Base-by-base conservation (phyloP, 192 early-diverging fungal genomes). In the Blastocladiella britannica region DNA sequence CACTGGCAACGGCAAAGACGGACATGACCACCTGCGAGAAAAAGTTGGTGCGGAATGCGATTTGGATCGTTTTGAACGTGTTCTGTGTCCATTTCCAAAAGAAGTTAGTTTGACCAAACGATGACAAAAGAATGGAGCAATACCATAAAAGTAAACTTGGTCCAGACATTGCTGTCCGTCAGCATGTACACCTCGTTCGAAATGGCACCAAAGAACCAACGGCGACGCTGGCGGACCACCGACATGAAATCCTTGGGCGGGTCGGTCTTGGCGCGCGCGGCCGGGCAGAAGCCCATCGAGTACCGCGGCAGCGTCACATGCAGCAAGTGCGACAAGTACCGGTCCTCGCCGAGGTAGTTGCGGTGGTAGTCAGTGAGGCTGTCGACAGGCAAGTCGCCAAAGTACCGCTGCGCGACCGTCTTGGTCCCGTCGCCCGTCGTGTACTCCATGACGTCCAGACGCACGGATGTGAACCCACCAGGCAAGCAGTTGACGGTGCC, bases 261-360 rank as follows among this genome's bases (percentile, higher is more conserved):
- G 53, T 67, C 72, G 9, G 72, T 74, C 59, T 74, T 74, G 53
- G 59, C 58, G n/a, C 58, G 59, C n/a, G 72, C 72, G 0, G 63
- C 55, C 51, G 53, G 53, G 53, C 60, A 65, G 54, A 73, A 73
- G 47, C 68, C 67, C 25, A 73, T 53, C 52, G 60, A 51, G 31
- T 67, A 59, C 8, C 57, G 31, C 28, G 60, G 25, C 3, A 22
- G 27, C 28, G 62, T 53, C 55, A 67, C 66, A 52, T 74, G 71
- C 12, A 74, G 58, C 43, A 74, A 53, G 47, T 74, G 72, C 43
- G 72, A 74, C 54, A 74, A 56, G 56, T 71, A 74, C 3, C 72
- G 62, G 52, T 74, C 72, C 54, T 74, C 72, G 22, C 72, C 72
- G n/a, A 74, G 43, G 28, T 75, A 61, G 51, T 58, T 66, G n/a